Conservation (phyloP, 1,284 basidiomycete species). For the Phellopilus nigrolimitatus region DNA sequence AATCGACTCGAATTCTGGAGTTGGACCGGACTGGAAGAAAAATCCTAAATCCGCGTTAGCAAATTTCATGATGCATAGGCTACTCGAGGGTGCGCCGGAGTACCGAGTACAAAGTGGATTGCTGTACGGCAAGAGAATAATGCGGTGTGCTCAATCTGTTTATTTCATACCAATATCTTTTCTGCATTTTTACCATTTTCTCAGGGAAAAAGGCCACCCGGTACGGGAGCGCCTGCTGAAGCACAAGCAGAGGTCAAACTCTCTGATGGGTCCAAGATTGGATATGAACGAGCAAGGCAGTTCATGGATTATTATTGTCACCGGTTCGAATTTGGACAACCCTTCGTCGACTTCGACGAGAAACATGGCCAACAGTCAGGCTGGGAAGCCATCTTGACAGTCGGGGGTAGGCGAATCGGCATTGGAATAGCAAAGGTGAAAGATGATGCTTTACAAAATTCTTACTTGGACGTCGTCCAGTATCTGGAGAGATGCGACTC, state of each 20-base stretch:
- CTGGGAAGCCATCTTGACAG: constrained; percentile 84
- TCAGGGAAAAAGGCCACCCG: background rate
- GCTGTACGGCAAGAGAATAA: constrained; percentile 8
- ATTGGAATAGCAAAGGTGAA: constrained; percentile 69
- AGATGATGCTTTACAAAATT: constrained; percentile 70
- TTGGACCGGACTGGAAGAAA: constrained; percentile 8
- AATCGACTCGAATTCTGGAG: background rate
- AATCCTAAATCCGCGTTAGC: constrained; percentile 17
- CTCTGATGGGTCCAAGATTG: constrained; percentile 63
- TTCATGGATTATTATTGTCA: constrained; percentile 97
- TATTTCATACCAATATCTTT: background rate
- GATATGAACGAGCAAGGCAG: constrained; percentile 73
- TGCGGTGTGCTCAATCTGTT: constrained; percentile 29
- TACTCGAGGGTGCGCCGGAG: background rate
- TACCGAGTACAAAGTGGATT: constrained; percentile 1
- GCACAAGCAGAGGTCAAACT: constrained; percentile 35
- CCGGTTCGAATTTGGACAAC: constrained; percentile 74
- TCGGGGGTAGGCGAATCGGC: constrained; percentile 79
- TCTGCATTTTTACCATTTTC: no score
- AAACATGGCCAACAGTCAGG: constrained; percentile 25
- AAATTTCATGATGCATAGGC: constrained; percentile 10
- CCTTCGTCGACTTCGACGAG: constrained; percentile 63
- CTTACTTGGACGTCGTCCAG: constrained; percentile 83
- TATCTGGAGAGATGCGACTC: constrained; percentile 85
- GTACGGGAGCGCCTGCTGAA: constrained; percentile 14